Evolutionary conservation across 306 rosid species (phyloP), one percentile per base, ranked within the genome.

Genomic region (Medicago ruthenica): DNA sequence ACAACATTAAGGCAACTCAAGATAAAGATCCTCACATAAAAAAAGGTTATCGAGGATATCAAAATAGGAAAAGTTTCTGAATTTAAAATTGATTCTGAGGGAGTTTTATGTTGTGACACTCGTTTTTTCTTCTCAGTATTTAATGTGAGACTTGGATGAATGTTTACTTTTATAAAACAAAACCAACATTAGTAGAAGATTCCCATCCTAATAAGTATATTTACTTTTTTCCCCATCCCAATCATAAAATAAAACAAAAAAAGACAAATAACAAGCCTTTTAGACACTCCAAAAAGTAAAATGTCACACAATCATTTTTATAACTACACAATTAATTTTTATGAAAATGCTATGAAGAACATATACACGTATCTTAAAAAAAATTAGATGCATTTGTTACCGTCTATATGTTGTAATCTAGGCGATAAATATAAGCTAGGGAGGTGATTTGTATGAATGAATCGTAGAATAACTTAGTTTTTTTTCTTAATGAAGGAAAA

Each of bases 231-330:
- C 3, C 9, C 17, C 12, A 54, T 71, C 65, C 20, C 42, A 57
- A 39, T 27, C 60, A 45, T 27, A 42, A 42, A n/a, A 58, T 17
- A 69, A 69, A 68, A 66, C 24, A 13, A 21, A 18, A 24, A 67
- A 77, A 15, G 11, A 24, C 13, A 66, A 3, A 53, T 50, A 50
- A 57, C 47, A 24, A 11, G 10, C 64, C 71, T 67, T 67, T 67
- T 34, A 57, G 10, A 57, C 57, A 20, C 75, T 80, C 47, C 37
- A 59, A 74, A 67, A 80, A 36, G 70, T 67, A 59, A 13, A 80
- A 36, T 73, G 16, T 50, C 13, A 22, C 9, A 27, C 31, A 27
- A 24, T 24, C 2, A 1, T 27, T 27, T 27, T 27, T 27, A 27
- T 27, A 3, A 27, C 31, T 27, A 27, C 31, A 27, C 4, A 27